These are phyloP conservation scores for Neonectria sp. DNA, from an alignment of 2,329 filamentous ascomycete genomes.

Conservation along the genomic window DNA sequence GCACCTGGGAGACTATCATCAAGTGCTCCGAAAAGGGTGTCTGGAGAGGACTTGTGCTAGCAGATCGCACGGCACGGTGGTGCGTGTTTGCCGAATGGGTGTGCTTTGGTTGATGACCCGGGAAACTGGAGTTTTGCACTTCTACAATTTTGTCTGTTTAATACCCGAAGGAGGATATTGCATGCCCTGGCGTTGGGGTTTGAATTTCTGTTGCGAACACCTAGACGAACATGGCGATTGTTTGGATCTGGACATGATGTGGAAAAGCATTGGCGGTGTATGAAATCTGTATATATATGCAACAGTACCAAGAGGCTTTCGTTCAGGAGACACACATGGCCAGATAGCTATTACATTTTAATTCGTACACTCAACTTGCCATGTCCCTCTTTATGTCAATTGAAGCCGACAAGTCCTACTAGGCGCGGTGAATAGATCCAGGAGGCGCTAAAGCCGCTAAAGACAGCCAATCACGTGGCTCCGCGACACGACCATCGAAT, in stretches of 20 bases:
- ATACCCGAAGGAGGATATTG: constrained; percentile 45
- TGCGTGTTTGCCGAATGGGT: constrained; percentile 94
- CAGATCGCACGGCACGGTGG: constrained; percentile 88
- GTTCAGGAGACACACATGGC: constrained; percentile 13
- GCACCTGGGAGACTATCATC: constrained; percentile 90
- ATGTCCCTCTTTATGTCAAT: no score
- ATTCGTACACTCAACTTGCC: neutral
- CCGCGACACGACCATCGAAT: constrained; percentile 43
- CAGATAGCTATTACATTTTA: neutral
- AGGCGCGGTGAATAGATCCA: no score
- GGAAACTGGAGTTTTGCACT: constrained; percentile 39
- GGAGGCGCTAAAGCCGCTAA: constrained; percentile 24
- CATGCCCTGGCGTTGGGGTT: constrained; percentile 44
- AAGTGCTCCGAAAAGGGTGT: constrained; percentile 87
- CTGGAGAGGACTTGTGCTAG: constrained; percentile 86
- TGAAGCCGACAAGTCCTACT: no score
- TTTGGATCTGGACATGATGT: constrained; percentile 28
- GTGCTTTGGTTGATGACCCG: constrained; percentile 60
- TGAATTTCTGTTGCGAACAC: constrained; percentile 25
- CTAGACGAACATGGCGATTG: constrained; percentile 29
- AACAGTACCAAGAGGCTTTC: constrained; percentile 19
- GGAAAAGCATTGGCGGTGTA: constrained; percentile 23
- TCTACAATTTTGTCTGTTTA: constrained; percentile 38
- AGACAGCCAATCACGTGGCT: constrained; percentile 40
- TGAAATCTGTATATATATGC: constrained; percentile 28